Percentiles rank a stretch among this genome's conserved stretches.
These are phyloP conservation scores for Penicillium sp. DNA, from an alignment of 2,329 filamentous ascomycete species.

Conservation along the genomic window DNA sequence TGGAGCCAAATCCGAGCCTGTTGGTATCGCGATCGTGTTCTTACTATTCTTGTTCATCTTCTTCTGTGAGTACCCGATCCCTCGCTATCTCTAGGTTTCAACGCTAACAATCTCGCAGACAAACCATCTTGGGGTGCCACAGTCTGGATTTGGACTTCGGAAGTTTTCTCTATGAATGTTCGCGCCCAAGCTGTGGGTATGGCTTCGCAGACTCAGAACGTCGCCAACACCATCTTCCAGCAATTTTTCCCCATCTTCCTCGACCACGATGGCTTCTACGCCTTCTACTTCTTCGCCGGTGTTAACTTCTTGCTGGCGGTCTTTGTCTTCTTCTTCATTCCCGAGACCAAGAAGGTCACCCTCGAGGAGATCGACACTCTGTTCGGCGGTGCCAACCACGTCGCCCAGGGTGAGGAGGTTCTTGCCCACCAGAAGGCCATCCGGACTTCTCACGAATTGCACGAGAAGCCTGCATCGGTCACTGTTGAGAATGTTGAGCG, in stretches of 20 bases:
- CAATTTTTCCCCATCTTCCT: constrained; percentile 72
- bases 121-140: constrained; percentile 71
- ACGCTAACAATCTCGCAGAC: constrained; percentile 45
- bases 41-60: constrained; percentile 65
- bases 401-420: constrained; percentile 35
- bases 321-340: constrained; percentile 55
- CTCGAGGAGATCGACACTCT: constrained; percentile 42
- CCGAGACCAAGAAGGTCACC: constrained; percentile 52
- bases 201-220: constrained; percentile 62
- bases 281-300: constrained; percentile 58
- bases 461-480: constrained; percentile 23
- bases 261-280: constrained; percentile 58
- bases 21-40: constrained; percentile 69
- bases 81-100: constrained; percentile 4
- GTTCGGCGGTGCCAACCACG: constrained; percentile 42
- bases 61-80: constrained; percentile 34
- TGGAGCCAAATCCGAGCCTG: constrained; percentile 58
- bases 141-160: constrained; percentile 70
- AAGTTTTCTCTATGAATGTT: constrained; percentile 72
- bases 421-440: constrained; percentile 27
- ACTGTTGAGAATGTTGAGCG: constrained; percentile 24
- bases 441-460: constrained; percentile 7
- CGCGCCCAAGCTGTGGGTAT: constrained; percentile 70
- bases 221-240: constrained; percentile 67
- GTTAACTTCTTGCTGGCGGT: constrained; percentile 53